A percentile compares a stretch with the other conserved stretches of the same genome.
phyloP scores from a whole-genome alignment of 2,329 filamentous ascomycete genomes.

The Colletotrichum chrysophilum region DNA sequence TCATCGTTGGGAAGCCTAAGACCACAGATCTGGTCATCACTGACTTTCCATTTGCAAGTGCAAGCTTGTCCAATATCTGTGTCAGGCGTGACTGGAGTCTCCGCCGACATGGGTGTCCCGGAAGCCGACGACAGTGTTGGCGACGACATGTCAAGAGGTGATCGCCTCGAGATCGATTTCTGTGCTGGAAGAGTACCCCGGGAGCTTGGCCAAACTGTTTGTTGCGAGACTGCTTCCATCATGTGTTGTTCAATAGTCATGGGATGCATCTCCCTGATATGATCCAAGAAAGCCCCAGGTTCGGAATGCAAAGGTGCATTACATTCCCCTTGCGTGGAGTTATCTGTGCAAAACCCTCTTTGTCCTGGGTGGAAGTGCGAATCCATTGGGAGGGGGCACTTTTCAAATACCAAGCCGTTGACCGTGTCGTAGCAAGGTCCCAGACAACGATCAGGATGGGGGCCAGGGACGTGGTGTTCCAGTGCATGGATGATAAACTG shows the following conservation, averaged over 20 bases:
- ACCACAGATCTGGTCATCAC: constrained; percentile 32
- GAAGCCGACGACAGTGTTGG: neutral
- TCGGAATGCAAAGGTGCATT: neutral
- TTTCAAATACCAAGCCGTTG: constrained; percentile 19
- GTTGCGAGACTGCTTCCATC: neutral
- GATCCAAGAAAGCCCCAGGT: neutral
- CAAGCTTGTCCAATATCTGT: constrained; percentile 23
- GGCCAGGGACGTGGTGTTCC: constrained; percentile 28
- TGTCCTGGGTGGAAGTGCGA: constrained; percentile 17
- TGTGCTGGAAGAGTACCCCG: neutral
- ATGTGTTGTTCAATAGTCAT: neutral
- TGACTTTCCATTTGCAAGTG: constrained; percentile 36
- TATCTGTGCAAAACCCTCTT: neutral
- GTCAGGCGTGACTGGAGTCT: neutral
- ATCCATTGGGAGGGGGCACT: constrained; percentile 25
- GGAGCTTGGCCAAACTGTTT: neutral
- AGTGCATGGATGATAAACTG: constrained; percentile 30
- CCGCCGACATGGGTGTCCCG: neutral
- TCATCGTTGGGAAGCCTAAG: constrained; percentile 47
- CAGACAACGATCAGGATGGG: neutral
- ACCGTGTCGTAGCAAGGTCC: constrained; percentile 24
- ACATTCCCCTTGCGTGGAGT: neutral
- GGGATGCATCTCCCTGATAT: neutral
- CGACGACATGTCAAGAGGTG: neutral
- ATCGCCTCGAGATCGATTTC: neutral